These are phyloP conservation scores for Ophiostoma triangulosporum DNA, from an alignment of 2,329 filamentous ascomycete species.

Conservation along the genomic window DNA sequence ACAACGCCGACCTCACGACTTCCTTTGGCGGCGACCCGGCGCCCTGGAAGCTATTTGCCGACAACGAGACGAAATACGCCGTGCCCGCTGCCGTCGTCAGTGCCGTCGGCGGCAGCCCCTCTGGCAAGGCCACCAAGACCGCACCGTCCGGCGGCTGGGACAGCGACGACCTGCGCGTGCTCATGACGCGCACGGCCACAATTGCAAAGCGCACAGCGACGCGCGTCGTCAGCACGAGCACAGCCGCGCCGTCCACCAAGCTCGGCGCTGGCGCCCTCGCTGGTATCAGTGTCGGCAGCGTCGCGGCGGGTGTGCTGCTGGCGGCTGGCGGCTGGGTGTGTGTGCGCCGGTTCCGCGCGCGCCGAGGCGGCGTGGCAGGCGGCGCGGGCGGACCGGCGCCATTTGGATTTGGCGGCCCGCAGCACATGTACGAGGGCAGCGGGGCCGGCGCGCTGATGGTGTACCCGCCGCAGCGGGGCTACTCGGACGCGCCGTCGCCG, in stretches of 20 bases:
- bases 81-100: slow-evolving; percentile 38
- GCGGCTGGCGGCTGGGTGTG: slow-evolving; percentile 11
- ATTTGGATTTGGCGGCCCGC: neutral
- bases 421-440: neutral
- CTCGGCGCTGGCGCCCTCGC: slow-evolving; percentile 28
- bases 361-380: slow-evolving; percentile 2
- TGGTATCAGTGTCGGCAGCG: slow-evolving; percentile 30
- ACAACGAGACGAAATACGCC: slow-evolving; percentile 36
- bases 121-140: slow-evolving; percentile 40
- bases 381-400: neutral
- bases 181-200: slow-evolving; percentile 37
- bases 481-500: slow-evolving; percentile 1
- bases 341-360: neutral
- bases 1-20: slow-evolving; percentile 40
- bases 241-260: neutral
- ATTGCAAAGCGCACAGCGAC: slow-evolving; percentile 36
- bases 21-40: slow-evolving; percentile 29
- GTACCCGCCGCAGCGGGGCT: slow-evolving; percentile 3
- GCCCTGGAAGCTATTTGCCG: slow-evolving; percentile 41
- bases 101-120: slow-evolving; percentile 35
- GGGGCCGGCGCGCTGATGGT: neutral
- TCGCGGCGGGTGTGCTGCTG: slow-evolving; percentile 18
- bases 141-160: slow-evolving; percentile 36
- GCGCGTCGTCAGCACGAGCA: slow-evolving; percentile 22
- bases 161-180: slow-evolving; percentile 35